phyloP scores from a whole-genome alignment of 768 basidiomycete species.

The Russula ochroleuca region DNA sequence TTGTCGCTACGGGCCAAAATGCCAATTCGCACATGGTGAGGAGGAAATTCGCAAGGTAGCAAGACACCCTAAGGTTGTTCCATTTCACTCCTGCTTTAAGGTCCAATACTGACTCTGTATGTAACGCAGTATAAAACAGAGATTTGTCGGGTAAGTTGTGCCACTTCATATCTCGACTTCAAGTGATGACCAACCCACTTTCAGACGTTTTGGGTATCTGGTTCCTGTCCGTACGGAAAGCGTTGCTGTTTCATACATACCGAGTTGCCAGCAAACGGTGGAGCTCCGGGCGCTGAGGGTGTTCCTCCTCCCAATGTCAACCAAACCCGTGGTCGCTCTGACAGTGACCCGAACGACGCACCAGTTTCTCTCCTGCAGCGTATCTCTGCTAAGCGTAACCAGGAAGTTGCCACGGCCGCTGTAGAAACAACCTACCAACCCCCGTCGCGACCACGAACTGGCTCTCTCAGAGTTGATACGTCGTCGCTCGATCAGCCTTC shows the following conservation, averaged over 20 bases:
- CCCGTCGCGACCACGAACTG: slow-evolving; percentile 56
- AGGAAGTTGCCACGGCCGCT: slow-evolving; percentile 39
- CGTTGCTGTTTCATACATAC: slow-evolving; percentile 94
- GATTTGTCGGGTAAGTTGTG: slow-evolving; percentile 70
- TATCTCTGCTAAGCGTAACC: slow-evolving; percentile 63
- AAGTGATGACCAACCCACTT: slow-evolving; percentile 24
- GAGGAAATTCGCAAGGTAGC: slow-evolving; percentile 81
- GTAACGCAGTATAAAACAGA: slow-evolving; percentile 80
- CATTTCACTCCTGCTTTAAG: background rate
- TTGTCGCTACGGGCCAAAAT: slow-evolving; percentile 83
- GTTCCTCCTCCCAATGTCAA: slow-evolving; percentile 47
- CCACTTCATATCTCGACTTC: slow-evolving; percentile 1
- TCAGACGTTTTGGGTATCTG: slow-evolving; percentile 91
- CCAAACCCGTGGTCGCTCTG: slow-evolving; percentile 60
- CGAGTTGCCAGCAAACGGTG: slow-evolving; percentile 65
- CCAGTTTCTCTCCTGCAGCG: slow-evolving; percentile 71
- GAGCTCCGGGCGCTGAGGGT: slow-evolving; percentile 50
- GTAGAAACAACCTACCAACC: slow-evolving; percentile 46
- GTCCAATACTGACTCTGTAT: slow-evolving; percentile 7
- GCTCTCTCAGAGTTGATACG: slow-evolving; percentile 72
- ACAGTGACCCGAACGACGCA: slow-evolving; percentile 74
- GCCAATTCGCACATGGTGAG: slow-evolving; percentile 91
- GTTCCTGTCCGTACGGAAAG: slow-evolving; percentile 89
- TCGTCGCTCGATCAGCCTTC: slow-evolving; percentile 50
- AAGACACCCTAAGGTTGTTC: slow-evolving; percentile 79